Evolutionary conservation across 2,329 filamentous ascomycete genomes (phyloP), one percentile per base, ranked within the genome.

Genomic region (Cercospora beticola): DNA sequence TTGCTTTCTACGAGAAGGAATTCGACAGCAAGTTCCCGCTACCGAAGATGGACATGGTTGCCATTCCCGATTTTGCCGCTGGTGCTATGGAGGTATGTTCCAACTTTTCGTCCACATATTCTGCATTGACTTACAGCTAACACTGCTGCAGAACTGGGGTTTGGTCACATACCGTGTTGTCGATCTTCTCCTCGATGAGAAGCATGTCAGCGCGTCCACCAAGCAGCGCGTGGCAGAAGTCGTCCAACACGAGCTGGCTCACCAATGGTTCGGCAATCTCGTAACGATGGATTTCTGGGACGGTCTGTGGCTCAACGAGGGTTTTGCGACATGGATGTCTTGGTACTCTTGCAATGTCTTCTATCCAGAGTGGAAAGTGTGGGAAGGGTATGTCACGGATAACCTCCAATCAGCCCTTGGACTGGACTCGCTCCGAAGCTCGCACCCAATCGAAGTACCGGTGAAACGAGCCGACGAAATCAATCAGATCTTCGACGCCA

Each of bases 201-300:
- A 96, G 85, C 91, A 88, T 3, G 95, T 92, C 76, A 92, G 93
- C 77, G 94, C 94, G 21, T 90, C 91, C 43, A 92, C 90, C 70
- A 97, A 97, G 83, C 92, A 97, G 83, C 90, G 94, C 46, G 92
- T 98, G 65, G 94, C 94, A 63, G 94, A 97, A 80, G 93, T 95
- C 49, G 94, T 98, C 30, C 94, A 97, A 85, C 94, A 98, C 83
- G 94, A 98, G 80, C 85, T 98, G 78, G 94, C 94, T 49, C 94
- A 98, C 82, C 94, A 97, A 81, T 98, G 94, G 94, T 98, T 98
- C 77, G 94, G 94, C 71, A 97, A 98, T 82, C 83, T 97, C 64
- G 94, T 97, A 30, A 97, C 94, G 64, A 97, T 97, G 93, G 93
- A 97, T 80, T 97, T 96, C 86, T 98, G 94, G 94, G 93, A 97